These are phyloP conservation scores for Asterophora lycoperdoides DNA, from an alignment of 768 basidiomycete species.

Conservation along the genomic window DNA sequence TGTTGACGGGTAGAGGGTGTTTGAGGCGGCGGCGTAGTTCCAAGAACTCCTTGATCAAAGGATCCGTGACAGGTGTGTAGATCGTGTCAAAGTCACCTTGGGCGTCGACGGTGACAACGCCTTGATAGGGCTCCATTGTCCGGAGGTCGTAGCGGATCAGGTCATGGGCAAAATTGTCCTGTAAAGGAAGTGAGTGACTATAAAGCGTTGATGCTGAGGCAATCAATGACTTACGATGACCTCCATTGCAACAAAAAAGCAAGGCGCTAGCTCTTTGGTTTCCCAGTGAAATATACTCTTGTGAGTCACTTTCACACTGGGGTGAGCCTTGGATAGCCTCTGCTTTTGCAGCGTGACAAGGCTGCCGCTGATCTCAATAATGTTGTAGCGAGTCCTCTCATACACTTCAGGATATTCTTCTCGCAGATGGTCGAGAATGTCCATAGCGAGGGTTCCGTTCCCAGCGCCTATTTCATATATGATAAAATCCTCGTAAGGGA, in stretches of 20 bases:
- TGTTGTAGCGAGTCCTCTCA: constrained; percentile 86
- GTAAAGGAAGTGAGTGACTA: not conserved
- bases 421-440: constrained; percentile 79
- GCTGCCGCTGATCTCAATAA: constrained; percentile 89
- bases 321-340: constrained; percentile 58
- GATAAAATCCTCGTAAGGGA: constrained; percentile 92
- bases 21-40: constrained; percentile 56
- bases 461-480: constrained; percentile 98
- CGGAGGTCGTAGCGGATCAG: constrained; percentile 84
- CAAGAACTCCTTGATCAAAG: constrained; percentile 77
- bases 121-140: constrained; percentile 81
- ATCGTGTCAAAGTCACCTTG: constrained; percentile 80
- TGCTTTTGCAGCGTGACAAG: constrained; percentile 69
- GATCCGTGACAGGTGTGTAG: constrained; percentile 82
- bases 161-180: constrained; percentile 98
- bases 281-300: constrained; percentile 88
- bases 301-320: constrained; percentile 65
- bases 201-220: not conserved
- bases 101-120: constrained; percentile 70
- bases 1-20: constrained; percentile 55
- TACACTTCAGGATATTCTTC: constrained; percentile 86
- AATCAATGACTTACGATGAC: constrained; percentile 70
- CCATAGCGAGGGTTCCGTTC: constrained; percentile 89
- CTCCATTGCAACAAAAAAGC: constrained; percentile 93
- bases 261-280: constrained; percentile 69